Evolutionary conservation across 2,329 filamentous ascomycete species (phyloP), one percentile per base, ranked within the genome.

Genomic region (Emericellopsis cladophorae): DNA sequence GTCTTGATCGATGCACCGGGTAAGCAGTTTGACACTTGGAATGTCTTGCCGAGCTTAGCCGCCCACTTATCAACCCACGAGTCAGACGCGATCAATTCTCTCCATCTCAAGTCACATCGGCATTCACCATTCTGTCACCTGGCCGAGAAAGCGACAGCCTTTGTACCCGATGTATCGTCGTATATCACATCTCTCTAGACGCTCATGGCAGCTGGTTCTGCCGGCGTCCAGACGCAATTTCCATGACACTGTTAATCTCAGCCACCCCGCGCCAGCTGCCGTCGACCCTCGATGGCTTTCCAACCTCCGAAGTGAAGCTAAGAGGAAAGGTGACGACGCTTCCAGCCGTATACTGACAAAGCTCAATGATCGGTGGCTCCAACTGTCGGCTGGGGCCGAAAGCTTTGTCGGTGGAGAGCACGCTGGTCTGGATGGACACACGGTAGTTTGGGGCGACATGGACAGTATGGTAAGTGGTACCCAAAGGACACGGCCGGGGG

Each of bases 371-470:
- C 47, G 86, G 47, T 92, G 86, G 86, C 66, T 82, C 35, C 74
- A 76, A 48, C 61, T 92, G 42, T 61, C 84, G 24, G 83, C 80
- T 0, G 84, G 84, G 1, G 78, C 77, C 43, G 82, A 90, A 52
- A 85, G 86, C 0, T 93, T 79, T 56, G 58, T 92, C 46, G 84
- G 79, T 0, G 72, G 67, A 10, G 42, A 44, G 44, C 69, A 73
- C 48, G 67, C 76, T 39, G 74, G 84, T 0, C 54, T 90, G 29
- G 74, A 76, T 46, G 65, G 70, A 40, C 79, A 85, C 44, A 68
- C 71, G 47, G 80, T 93, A 21, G 78, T 76, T 0, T 93, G 85
- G 86, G 88, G 87, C 24, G 87, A 95, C 57, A 86, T 88, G 82
- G 84, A 86, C 62, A 60, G 65, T 49, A 76, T 76, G 72, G 72